Percentiles rank a stretch among this genome's conserved stretches.
Conservation (phyloP, 805 yeast species). For the Saturnispora hagleri region DNA sequence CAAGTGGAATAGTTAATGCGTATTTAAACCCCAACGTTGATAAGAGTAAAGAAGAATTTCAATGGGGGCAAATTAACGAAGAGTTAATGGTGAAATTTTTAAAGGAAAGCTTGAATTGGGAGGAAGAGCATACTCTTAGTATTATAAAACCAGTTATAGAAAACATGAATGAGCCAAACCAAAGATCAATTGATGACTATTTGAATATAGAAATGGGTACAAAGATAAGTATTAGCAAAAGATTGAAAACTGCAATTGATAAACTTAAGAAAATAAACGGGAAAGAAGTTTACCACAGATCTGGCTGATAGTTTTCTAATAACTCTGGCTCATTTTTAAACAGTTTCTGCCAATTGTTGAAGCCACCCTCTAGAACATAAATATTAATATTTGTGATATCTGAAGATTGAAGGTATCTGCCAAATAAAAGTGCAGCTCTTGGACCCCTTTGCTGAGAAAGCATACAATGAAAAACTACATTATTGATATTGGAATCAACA, state of each 20-base stretch:
- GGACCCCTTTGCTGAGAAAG: constrained; percentile 92
- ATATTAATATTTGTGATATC: constrained; percentile 32
- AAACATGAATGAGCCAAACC: constrained; percentile 59
- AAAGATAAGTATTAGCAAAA: constrained; percentile 45
- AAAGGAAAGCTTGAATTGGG: constrained; percentile 72
- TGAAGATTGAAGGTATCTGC: constrained; percentile 32
- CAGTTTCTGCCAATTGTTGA: constrained; percentile 67
- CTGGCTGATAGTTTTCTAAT: constrained; percentile 51
- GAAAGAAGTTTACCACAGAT: constrained; percentile 25
- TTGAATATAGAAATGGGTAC: constrained; percentile 52
- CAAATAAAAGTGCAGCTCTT: constrained; percentile 59
- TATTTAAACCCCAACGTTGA: constrained; percentile 80
- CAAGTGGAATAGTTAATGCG: constrained; percentile 57
- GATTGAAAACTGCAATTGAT: constrained; percentile 32
- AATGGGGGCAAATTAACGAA: constrained; percentile 86
- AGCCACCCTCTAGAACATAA: constrained; percentile 78
- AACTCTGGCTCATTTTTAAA: constrained; percentile 60
- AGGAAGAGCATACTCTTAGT: constrained; percentile 64
- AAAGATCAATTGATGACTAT: constrained; percentile 55
- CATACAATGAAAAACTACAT: constrained; percentile 84
- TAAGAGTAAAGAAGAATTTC: constrained; percentile 62
- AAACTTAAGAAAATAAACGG: neutral
- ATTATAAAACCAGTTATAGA: constrained; percentile 77
- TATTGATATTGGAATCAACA: constrained; percentile 28
- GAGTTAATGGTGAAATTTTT: constrained; percentile 69